Evolutionary conservation across 495 filamentous ascomycete genomes (phyloP), one percentile per base, ranked within the genome.

Genomic region (Penicillium diatomitis): DNA sequence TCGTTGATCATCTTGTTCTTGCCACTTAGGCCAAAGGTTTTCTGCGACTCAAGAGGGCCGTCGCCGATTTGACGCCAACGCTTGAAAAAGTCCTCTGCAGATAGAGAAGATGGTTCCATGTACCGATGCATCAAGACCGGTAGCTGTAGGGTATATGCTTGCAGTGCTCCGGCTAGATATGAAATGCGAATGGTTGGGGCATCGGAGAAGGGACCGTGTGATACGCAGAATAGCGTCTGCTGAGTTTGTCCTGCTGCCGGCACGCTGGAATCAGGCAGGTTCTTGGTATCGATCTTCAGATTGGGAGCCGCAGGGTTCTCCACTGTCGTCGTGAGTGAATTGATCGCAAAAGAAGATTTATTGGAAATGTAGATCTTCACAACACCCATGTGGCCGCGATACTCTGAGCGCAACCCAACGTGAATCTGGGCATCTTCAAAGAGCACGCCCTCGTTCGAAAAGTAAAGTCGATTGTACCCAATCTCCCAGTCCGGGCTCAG

Each of bases 21-120:
- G 4, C 73, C 69, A 12, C 60, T 61, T n/a, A 71, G 52, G 0
- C 84, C 84, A 64, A 97, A 94, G 5, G 96, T 86, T 36, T 77
- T 73, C 64, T 99, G 94, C 0, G 85, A 79, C 61, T 99, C 94
- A 8, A 95, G 75, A 5, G 90, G 86, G 2, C 75, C 76, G 5
- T 86, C 89, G 11, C 94, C 94, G 57, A 99, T 97, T 65, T 99
- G 94, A 67, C 92, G 88, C 94, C 94, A 99, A 20, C 94, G 76
- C 73, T 92, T 96, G 73, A 99, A 99, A 69, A 97, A 99, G 51
- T 97, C 92, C 42, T 96, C 92, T 0, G 82, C 81, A 6, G 77
- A 77, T 35, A 99, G 67, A 36, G 86, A 78, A 0, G 94, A 90
- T 0, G 86, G 80, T 49, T 95, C 90, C 90, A 97, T 95, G 68